Evolutionary conservation across 2,329 filamentous ascomycete genomes (phyloP), one percentile per base, ranked within the genome.

Genomic region (Pyrenochaeta sp.): DNA sequence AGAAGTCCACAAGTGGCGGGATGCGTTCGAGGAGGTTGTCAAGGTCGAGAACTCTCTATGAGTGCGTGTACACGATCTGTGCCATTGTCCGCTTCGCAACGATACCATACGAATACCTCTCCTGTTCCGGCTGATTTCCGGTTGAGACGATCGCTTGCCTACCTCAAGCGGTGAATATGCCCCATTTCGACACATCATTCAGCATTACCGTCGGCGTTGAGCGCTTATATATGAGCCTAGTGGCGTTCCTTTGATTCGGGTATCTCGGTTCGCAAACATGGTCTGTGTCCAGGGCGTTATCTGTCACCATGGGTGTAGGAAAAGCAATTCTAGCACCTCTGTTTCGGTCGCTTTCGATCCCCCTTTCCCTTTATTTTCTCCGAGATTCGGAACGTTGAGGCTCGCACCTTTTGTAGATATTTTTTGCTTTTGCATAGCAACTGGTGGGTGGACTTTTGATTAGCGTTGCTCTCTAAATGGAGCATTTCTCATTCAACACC

Each of bases 21-120:
- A 79, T 34, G 75, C 77, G 5, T 81, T 83, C 59, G 76, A 79
- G 27, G 81, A 83, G 64, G 61, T 82, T 42, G 74, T 83, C 54
- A 70, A 76, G 47, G 63, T 79, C 1, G 81, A 83, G 67, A 77
- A 77, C 52, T 67, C 73, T 24, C 54, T 77, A 10, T 77, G 58
- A 70, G 47, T 27, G 52, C 25, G 25, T 47, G 24, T 22, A 40
- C 49, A 44, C 28, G 46, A 32, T 52, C 28, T 25, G 42, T 54
- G 40, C 25, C 6, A 27, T 44, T 28, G 12, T 44, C 40, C 15
- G 49, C 37, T 30, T 43, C 37, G 27, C 19, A 32, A 51, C 22
- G 7, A 34, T 51, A 6, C 13, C 34, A 19, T 50, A 15, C 22
- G 8, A 25, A n/a, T 12, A 19, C 30, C 9, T 42, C 36, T 37